Conservation (phyloP, 495 filamentous ascomycete genomes). For the Achaetomiella virescens region DNA sequence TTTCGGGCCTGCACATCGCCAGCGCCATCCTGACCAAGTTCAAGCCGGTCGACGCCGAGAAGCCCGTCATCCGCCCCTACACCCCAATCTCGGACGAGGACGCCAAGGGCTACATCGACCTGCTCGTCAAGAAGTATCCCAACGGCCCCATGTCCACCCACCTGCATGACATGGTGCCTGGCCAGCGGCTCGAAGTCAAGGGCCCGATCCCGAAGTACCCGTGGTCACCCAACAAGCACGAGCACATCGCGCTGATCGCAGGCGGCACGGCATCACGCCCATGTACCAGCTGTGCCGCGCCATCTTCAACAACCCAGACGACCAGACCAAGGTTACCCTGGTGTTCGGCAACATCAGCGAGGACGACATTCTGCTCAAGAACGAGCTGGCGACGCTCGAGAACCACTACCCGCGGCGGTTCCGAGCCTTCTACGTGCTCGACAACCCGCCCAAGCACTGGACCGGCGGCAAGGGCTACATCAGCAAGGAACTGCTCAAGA, state of each 20-base stretch:
- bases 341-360: slow-evolving; percentile 83
- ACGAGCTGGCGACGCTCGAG: slow-evolving; percentile 74
- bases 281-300: slow-evolving; percentile 77
- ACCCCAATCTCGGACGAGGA: slow-evolving; percentile 85
- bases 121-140: slow-evolving; percentile 86
- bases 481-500: slow-evolving; percentile 85
- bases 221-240: slow-evolving; percentile 89
- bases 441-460: slow-evolving; percentile 81
- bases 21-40: slow-evolving; percentile 86
- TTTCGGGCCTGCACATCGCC: slow-evolving; percentile 72
- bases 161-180: slow-evolving; percentile 72
- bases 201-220: slow-evolving; percentile 92
- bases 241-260: slow-evolving; percentile 85
- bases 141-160: slow-evolving; percentile 86
- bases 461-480: slow-evolving; percentile 68
- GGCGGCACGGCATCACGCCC: slow-evolving; percentile 96
- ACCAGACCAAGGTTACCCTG: slow-evolving; percentile 93
- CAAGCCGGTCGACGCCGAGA: slow-evolving; percentile 68
- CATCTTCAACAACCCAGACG: slow-evolving; percentile 93
- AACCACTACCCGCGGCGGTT: slow-evolving; percentile 92
- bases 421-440: slow-evolving; percentile 81
- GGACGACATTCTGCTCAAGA: slow-evolving; percentile 82
- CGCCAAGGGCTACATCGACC: slow-evolving; percentile 70
- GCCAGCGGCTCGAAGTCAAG: slow-evolving; percentile 81
- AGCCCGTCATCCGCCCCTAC: slow-evolving; percentile 84